phyloP scores from a whole-genome alignment of 1,139 yeast genomes.

The Yamadazyma atlantica region DNA sequence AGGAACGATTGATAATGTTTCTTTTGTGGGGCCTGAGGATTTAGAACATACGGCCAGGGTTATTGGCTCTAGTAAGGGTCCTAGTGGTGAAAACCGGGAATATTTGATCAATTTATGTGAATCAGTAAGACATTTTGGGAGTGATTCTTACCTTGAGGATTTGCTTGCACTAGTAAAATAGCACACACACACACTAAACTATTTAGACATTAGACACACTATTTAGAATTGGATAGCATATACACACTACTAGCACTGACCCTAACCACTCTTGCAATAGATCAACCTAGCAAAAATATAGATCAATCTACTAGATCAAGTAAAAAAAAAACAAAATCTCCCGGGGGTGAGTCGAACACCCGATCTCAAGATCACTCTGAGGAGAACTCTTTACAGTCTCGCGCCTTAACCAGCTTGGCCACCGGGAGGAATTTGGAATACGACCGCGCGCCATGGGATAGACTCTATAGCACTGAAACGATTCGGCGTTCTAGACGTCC shows the following conservation, averaged over 20 bases:
- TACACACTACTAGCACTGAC: too few species aligned
- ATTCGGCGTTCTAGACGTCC: too few species aligned
- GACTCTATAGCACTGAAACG: too few species aligned
- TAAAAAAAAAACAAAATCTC: conserved; percentile 52
- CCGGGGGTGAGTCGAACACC: conserved; percentile 86
- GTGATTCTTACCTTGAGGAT: conserved; percentile 40
- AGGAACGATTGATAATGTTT: conserved; percentile 76
- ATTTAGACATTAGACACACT: too few species aligned
- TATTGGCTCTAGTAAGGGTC: conserved; percentile 62
- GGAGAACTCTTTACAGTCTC: conserved; percentile 60
- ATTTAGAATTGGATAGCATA: conserved; percentile 2
- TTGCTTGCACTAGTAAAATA: too few species aligned
- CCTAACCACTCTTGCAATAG: too few species aligned
- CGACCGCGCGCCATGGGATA: too few species aligned
- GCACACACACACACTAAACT: too few species aligned
- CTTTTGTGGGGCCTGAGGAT: conserved; percentile 82
- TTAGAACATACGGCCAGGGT: conserved; percentile 56
- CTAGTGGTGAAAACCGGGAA: conserved; percentile 78
- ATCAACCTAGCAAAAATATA: too few species aligned
- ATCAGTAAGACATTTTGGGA: conserved; percentile 44
- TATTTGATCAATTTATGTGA: conserved; percentile 57
- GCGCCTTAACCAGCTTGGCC: conserved; percentile 83
- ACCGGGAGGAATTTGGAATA: conserved; percentile 60
- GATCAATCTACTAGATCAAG: too few species aligned
- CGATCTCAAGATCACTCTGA: conserved; percentile 71